Percentiles rank a stretch among this genome's conserved stretches.
Conservation (phyloP, 345 rosid genomes). For the Rhodamnia argentea region DNA sequence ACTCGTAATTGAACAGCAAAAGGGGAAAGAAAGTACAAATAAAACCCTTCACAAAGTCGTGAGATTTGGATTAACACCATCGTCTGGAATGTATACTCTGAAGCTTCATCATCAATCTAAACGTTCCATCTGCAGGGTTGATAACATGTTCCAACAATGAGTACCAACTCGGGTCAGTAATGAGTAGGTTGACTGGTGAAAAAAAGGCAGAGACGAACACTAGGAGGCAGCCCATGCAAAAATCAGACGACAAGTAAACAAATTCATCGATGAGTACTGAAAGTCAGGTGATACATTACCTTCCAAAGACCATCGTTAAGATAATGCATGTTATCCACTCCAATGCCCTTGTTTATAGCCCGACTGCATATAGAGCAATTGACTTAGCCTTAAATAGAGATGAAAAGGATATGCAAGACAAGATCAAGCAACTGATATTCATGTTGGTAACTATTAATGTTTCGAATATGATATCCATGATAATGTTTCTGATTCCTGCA, state of each 20-base stretch:
- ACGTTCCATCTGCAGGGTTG: slow-evolving; percentile 63
- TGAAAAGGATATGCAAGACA: background rate
- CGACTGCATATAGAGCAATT: slow-evolving; percentile 33
- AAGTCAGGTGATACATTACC: slow-evolving; percentile 25
- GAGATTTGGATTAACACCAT: background rate
- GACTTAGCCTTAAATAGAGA: background rate
- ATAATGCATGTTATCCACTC: slow-evolving; percentile 98
- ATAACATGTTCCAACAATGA: background rate
- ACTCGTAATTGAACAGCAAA: background rate
- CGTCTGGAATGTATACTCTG: background rate
- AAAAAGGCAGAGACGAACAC: background rate
- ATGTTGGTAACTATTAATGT: background rate
- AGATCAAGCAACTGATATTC: background rate
- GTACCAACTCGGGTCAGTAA: too few relatives aligned
- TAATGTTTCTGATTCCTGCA: background rate
- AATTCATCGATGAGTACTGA: background rate
- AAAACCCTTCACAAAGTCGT: background rate
- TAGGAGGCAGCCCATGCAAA: background rate
- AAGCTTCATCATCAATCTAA: slow-evolving; percentile 42
- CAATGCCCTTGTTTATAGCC: slow-evolving; percentile 91
- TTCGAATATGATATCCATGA: background rate
- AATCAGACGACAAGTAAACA: background rate
- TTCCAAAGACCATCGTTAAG: slow-evolving; percentile 99
- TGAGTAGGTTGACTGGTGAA: too few relatives aligned
- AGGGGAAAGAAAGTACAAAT: background rate